Base-by-base conservation (phyloP, 306 rosid genomes). In the Pterocarpus macrocarpus region DNA sequence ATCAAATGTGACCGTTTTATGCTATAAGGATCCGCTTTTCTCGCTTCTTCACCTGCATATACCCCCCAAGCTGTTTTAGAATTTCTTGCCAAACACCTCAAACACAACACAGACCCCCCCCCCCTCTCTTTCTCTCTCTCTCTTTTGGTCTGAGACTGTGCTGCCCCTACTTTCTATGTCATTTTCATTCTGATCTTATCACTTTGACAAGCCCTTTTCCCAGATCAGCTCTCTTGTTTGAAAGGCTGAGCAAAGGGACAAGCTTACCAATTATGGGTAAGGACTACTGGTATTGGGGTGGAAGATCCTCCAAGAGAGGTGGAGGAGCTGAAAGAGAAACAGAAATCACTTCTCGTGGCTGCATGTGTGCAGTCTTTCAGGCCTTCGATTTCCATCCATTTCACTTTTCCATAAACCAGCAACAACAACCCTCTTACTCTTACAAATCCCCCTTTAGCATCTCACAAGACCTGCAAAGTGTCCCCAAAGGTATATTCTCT, bases 361-460 rank as follows among this genome's bases (percentile, higher is more conserved):
- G 99, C 87, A 88, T 95, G 94, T 83, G 91, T 80, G 92, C 92
- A 72, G 78, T 95, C 57, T 93, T 95, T 85, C 97, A 95, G 14
- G 83, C 92, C 78, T 93, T 95, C 71, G 97, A 95, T 86, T 92
- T 91, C 79, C 98, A 92, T 70, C 98, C 92, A 22, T 81, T 88
- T 44, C 86, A 85, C 73, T 83, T 85, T 56, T 59, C 89, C 70
- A 44, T 79, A 6, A 79, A 86, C 81, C 97, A 82, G 1, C 90
- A 86, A n/a, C 84, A 80, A 35, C 43, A 63, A 2, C 70, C 22
- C 36, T 39, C 11, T 8, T 14, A 75, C 36, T 62, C 90, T 79
- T 47, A 70, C 88, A 84, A 87, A 6, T 75, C 89, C 76, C 1
- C 77, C 68, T 64, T 76, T 65, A 35, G 50, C 47, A 75, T 61